Evolutionary conservation across 1,139 yeast genomes (phyloP).

Genomic region (Candida sp.): DNA sequence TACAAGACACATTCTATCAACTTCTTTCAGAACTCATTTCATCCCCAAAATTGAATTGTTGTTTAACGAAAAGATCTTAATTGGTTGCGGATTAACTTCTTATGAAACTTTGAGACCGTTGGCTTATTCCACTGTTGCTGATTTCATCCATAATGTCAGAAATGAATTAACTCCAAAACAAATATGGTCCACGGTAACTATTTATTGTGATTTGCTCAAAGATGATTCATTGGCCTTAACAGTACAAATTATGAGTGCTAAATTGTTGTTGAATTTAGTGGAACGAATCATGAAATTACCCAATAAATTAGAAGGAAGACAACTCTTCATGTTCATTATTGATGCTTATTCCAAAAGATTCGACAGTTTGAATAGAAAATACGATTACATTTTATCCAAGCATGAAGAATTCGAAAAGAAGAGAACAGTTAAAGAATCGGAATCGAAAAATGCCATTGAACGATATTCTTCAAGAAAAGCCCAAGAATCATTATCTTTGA

Average conservation of each 20-base stretch:
- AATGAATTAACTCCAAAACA: conserved; percentile 80
- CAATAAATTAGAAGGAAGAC: conserved; percentile 81
- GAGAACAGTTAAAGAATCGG: conserved; percentile 38
- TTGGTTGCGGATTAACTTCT: conserved; percentile 92
- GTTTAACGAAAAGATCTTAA: conserved; percentile 81
- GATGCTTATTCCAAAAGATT: conserved; percentile 88
- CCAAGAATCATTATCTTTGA: conserved; percentile 3
- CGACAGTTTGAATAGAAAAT: conserved; percentile 68
- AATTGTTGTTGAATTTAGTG: conserved; percentile 78
- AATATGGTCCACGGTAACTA: conserved; percentile 83
- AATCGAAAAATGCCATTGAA: conserved; percentile 38
- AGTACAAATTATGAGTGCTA: conserved; percentile 97
- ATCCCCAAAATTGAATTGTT: conserved; percentile 82
- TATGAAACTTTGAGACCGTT: conserved; percentile 84
- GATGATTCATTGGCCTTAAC: conserved; percentile 84
- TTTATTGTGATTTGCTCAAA: conserved; percentile 77
- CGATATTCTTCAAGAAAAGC: conserved; percentile 34
- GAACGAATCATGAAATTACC: conserved; percentile 86
- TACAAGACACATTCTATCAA: conserved; percentile 87
- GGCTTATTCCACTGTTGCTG: conserved; percentile 96
- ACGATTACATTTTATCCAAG: conserved; percentile 61
- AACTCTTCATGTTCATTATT: conserved; percentile 74
- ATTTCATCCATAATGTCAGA: conserved; percentile 89
- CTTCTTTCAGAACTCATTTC: conserved; percentile 80
- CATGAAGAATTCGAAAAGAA: conserved; percentile 53